Evolutionary conservation across 2,329 filamentous ascomycete species (phyloP), one percentile per base, ranked within the genome.

Genomic region (Fusarium bulbicola): DNA sequence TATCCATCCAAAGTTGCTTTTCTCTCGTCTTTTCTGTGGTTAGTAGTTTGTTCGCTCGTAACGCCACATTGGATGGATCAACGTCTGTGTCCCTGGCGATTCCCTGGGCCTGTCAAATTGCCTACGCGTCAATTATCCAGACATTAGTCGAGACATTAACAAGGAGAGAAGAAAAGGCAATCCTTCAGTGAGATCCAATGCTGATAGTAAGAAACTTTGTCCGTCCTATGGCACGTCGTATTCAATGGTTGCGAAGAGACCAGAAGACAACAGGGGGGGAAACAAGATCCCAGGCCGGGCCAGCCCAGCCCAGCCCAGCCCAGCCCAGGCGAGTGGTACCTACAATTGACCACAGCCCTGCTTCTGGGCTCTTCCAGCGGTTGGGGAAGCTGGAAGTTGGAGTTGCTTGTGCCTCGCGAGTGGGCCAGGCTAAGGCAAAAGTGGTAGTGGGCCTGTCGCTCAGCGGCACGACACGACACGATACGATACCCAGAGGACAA

Each of bases 61-160:
- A 74, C 74, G 75, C 75, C 75, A 77, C 72, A 73, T 68, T 70
- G 32, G 36, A 37, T 36, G 14, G 52, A 70, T 70, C 46, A 69
- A 45, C 46, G 57, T 68, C 66, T 70, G 72, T 76, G 72, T 69
- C 59, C 73, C 68, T 69, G 60, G 37, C 39, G 52, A 56, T 49
- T 42, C 6, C 47, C 15, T 50, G 28, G 34, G 34, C 40, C 28
- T 60, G 63, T 60, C 52, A 45, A 30, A 40, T 40, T 39, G 53
- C 26, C 28, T 47, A 32, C 62, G 43, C 43, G 59, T 34, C 50
- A 46, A 43, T 21, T 40, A 54, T 66, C 52, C 46, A 56, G 43
- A 21, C 39, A 30, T 30, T 32, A 32, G 47, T 52, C 49, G 26
- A 62, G 50, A 42, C 50, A 30, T 13, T 15, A 13, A 46, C 32